A percentile compares a stretch with the other conserved stretches of the same genome.
Evolutionary conservation across 2,329 filamentous ascomycete species (phyloP).

Genomic region (Colletotrichum chrysophilum): DNA sequence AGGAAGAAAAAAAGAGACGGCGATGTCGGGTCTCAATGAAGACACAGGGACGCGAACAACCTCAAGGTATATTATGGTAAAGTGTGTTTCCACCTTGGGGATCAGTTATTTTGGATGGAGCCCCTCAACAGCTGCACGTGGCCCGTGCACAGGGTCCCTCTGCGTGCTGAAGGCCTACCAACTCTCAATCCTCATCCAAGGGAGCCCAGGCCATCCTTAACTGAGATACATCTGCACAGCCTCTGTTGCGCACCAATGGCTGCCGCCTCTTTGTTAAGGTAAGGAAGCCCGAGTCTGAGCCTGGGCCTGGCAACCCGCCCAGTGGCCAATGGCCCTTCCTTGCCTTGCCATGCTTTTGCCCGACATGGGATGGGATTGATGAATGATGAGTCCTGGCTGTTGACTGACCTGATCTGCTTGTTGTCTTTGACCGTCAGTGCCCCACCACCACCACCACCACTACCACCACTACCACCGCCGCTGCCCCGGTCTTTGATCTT

Average conservation of each 20-base stretch:
- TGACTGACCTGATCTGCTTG: not conserved
- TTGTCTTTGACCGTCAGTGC: conserved; percentile 17
- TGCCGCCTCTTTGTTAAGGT: conserved; percentile 2
- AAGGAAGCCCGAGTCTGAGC: not conserved
- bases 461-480: not conserved
- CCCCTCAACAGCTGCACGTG: conserved; percentile 18
- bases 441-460: conserved; percentile 14
- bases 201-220: not conserved
- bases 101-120: conserved; percentile 19
- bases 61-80: conserved; percentile 10
- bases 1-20: not conserved
- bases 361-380: not conserved
- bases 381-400: not conserved
- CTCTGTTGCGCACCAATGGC: not conserved
- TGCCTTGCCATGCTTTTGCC: not conserved
- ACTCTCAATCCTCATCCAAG: not conserved
- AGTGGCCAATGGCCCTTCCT: not conserved
- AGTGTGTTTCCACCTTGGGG: conserved; percentile 7
- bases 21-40: conserved; percentile 14
- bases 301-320: not conserved
- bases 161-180: not conserved
- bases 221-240: conserved; percentile 2
- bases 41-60: not conserved
- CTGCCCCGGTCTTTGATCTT: not conserved
- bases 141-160: conserved; percentile 9